Base-by-base conservation (phyloP, 78 protist genomes). In the Dictyostelium brefeldianum region DNA sequence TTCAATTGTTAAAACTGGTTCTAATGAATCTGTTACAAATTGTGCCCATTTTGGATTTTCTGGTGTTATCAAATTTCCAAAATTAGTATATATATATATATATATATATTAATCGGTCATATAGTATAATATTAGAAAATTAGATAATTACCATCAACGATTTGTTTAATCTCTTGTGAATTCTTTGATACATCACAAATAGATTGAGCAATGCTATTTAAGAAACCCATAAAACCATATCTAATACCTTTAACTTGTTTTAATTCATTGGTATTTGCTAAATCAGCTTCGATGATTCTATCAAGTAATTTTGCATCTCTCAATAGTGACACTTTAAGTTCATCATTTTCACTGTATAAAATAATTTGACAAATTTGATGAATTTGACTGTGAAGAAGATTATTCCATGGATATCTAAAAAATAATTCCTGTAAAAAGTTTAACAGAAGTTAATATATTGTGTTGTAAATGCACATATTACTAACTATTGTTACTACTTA, bases 401-500 rank as follows among this genome's bases (percentile, higher is more conserved):
- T 91, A 27, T 91, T 91, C 95, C 95, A 91, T 11, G 90, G 95
- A 65, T 91, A 91, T 25, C 62, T 59, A 71, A 91, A 91, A 48
- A 91, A 91, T 46, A 91, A 69, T 14, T 91, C 95, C 95, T 80
- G n/a, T n/a, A n/a, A 59, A 11, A 12, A 78, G 31, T 25, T 15
- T 65, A 0, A 64, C 6, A 43, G 22, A 75, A 74, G 25, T 10
- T 14, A 41, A 84, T 64, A 31, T 54, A 48, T 41, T 71, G 43
- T 36, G 43, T 36, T 20, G 51, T 70, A 48, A 14, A 46, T 78
- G 43, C 43, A 36, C 43, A 36, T 36, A 67, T 46, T 20, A 62
- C 46, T 20, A 43, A 46, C 14, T 20, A 51, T 47, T 2, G 27
- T 69, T n/a, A 62, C 1, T 18, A 82, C 90, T 25, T 82, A 82